Percentiles rank a stretch among this genome's conserved stretches.
Evolutionary conservation across 352 stramenopile genomes (phyloP).

Genomic region (Pythium scleroteichum): DNA sequence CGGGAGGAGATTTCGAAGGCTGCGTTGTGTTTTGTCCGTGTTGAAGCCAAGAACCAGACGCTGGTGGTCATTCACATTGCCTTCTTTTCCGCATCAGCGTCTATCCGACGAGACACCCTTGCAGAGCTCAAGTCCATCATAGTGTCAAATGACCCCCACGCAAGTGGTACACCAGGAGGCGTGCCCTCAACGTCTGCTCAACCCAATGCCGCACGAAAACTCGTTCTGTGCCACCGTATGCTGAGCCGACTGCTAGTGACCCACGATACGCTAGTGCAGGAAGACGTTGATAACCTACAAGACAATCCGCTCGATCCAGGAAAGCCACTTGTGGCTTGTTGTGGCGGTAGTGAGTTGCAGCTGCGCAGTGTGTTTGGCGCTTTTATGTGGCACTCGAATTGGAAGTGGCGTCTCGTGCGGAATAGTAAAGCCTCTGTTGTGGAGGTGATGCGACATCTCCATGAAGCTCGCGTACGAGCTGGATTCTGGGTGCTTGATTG

Average conservation of each 20-base stretch:
- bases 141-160: constrained; percentile 38
- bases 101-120: constrained; percentile 63
- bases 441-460: constrained; percentile 68
- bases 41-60: constrained; percentile 82
- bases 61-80: constrained; percentile 78
- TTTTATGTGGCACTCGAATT: constrained; percentile 88
- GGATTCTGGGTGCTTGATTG: constrained; percentile 87
- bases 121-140: constrained; percentile 74
- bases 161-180: background rate
- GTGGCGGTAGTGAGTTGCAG: constrained; percentile 75
- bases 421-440: constrained; percentile 48
- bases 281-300: constrained; percentile 14
- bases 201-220: constrained; percentile 16
- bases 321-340: constrained; percentile 57
- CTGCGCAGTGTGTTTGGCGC: constrained; percentile 77
- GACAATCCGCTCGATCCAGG: constrained; percentile 38
- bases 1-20: constrained; percentile 23
- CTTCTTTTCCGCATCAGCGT: constrained; percentile 80
- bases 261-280: constrained; percentile 60
- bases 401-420: constrained; percentile 73
- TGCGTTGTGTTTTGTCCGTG: constrained; percentile 79
- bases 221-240: constrained; percentile 76
- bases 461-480: constrained; percentile 66
- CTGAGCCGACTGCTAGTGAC: constrained; percentile 76
- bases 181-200: constrained; percentile 14